Evolutionary conservation across 805 yeast species (phyloP).

Genomic region (Starmerella potacharoeniae): DNA sequence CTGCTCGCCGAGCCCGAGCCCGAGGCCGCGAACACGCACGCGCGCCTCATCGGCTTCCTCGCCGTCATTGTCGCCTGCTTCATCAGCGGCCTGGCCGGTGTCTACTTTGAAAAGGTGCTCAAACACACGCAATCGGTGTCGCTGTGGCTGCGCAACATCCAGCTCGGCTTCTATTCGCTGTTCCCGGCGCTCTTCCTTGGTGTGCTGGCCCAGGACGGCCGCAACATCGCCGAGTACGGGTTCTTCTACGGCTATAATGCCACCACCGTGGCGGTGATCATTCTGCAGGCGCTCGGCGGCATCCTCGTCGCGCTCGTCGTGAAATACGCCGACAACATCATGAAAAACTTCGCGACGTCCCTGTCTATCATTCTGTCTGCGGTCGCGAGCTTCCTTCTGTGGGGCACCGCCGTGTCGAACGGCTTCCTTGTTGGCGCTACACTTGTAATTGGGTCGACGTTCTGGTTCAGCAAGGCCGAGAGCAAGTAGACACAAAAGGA

Average conservation of each 20-base stretch:
- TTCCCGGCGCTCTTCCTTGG: slow-evolving; percentile 33
- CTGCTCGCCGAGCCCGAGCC: slow-evolving; percentile 16
- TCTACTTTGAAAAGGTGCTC: slow-evolving; percentile 34
- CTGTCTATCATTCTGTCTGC: slow-evolving; percentile 32
- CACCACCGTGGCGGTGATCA: slow-evolving; percentile 32
- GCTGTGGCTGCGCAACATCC: slow-evolving; percentile 34
- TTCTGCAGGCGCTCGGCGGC: slow-evolving; percentile 34
- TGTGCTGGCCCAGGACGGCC: slow-evolving; percentile 30
- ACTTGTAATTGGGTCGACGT: slow-evolving; percentile 31
- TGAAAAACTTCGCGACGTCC: slow-evolving; percentile 35
- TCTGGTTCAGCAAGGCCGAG: slow-evolving; percentile 27
- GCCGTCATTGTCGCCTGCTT: slow-evolving; percentile 33
- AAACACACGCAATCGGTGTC: slow-evolving; percentile 30
- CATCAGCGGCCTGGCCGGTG: slow-evolving; percentile 35
- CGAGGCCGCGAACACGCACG: slow-evolving; percentile 3
- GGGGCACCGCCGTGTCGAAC: slow-evolving; percentile 28
- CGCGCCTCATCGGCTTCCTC: slow-evolving; percentile 25
- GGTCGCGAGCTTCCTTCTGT: slow-evolving; percentile 30
- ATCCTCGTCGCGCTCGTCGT: slow-evolving; percentile 35
- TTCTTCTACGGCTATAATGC: slow-evolving; percentile 33
- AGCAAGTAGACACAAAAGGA: background rate
- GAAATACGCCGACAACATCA: slow-evolving; percentile 35
- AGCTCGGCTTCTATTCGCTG: slow-evolving; percentile 32
- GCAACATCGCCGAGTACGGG: slow-evolving; percentile 28
- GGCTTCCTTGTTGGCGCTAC: slow-evolving; percentile 30